Base-by-base conservation (phyloP, 2,329 filamentous ascomycete genomes). In the Alternaria consortialis region DNA sequence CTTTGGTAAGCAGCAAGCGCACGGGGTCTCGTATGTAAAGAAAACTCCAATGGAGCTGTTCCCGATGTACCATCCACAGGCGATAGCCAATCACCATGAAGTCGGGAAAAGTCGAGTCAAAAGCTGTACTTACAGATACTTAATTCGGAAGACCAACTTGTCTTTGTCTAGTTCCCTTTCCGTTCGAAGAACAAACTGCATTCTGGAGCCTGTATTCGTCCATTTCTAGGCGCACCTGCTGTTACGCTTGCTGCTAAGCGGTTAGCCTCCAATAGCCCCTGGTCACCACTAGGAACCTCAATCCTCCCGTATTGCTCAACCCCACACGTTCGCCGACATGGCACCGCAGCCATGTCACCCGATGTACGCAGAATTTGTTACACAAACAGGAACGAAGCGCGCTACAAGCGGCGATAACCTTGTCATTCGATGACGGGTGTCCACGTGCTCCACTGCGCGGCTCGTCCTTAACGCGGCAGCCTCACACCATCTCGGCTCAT, bases 11-110 rank as follows among this genome's bases (percentile, higher is more conserved):
- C 46, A 62, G 25, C 27, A 65, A 65, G 48, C 53, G 53, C 23
- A 65, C 56, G 7, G 56, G 56, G 15, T 51, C 63, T 27, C 63
- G 60, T 34, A 56, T 65, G 34, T 65, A 39, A 56, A 39, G 15
- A 34, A 7, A 23, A 12, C 1, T 7, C 39, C 29, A 44, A 25
- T 20, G 5, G 27, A 37, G 29, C 29, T 32, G 23, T 13, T 27
- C 15, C 31, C 29, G 23, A 37, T 46, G 40, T 15, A 29, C n/a
- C 34, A 32, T 29, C 17, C 53, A 9, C 20, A 40, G 13, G 42
- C 4, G 1, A 9, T n/a, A 13, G 25, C 53, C 43, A 56, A 48
- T 56, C 17, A 23, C 17, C 7, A 8, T 37, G 29, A 17, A n/a
- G 32, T 20, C 13, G 53, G 43, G 5, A 17, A 13, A 15, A 20